Base-by-base conservation (phyloP, 2,329 filamentous ascomycete genomes). In the Fusarium siculi region DNA sequence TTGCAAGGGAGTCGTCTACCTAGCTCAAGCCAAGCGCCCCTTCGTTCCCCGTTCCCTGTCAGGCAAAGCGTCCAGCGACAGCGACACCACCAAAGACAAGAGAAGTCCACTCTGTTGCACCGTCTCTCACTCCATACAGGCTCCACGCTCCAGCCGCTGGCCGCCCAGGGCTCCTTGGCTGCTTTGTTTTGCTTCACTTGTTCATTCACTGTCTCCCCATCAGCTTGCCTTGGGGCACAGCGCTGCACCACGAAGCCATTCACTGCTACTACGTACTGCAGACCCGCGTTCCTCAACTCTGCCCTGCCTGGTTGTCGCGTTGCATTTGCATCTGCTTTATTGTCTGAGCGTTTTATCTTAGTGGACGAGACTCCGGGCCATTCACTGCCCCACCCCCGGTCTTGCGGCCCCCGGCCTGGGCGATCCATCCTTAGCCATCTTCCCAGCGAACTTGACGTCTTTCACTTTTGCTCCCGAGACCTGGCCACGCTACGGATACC, bases 401-500 rank as follows among this genome's bases (percentile, higher is more conserved):
- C 73, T 76, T 63, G 73, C 76, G 73, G 73, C 66, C 76, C 76
- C 76, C 71, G 71, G 76, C 68, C 68, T 74, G 60, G 63, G 74
- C 70, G 70, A 73, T 68, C 71, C 74, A 77, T 78, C 76, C 73
- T 68, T 49, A 57, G 49, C 65, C 64, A 49, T 68, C 64, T 49
- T 68, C 64, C 68, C 72, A 59, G 62, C 53, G 62, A 75, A 76
- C 76, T 78, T 78, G 76, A 78, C 76, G 76, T 77, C 74, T 77
- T 77, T 75, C 76, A 78, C 76, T 71, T 73, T 73, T 70, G 58
- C 68, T 74, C 68, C 76, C 72, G 66, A 78, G 66, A 76, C 76
- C 73, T 74, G 59, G 64, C 69, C 63, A 75, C 67, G 63, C 63
- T 63, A 69, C 71, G 62, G 52, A 69, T 69, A 69, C 59, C 54